Base-by-base conservation (phyloP, 768 basidiomycete species). In the Holtermannia corniformis region DNA sequence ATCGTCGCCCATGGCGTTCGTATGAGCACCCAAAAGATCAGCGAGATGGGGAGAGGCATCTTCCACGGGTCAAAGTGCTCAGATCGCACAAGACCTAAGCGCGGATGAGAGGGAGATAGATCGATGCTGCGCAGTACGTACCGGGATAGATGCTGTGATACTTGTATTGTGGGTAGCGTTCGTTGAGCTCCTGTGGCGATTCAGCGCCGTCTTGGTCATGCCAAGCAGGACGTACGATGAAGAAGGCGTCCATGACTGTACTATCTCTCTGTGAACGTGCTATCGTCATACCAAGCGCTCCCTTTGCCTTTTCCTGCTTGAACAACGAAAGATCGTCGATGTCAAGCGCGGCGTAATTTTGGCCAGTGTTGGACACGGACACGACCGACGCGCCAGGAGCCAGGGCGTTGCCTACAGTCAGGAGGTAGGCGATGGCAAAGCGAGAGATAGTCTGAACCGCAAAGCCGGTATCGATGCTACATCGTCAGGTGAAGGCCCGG, bases 381-480 rank as follows among this genome's bases (percentile, higher is more conserved):
- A 62, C 28, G n/a, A 62, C 55, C 4, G 40, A 51, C 3, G 54
- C 58, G 13, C 32, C 47, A 3, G 26, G 16, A 13, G 23, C 12
- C 5, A 56, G 28, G 16, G 24, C 20, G 13, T 23, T 22, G 12
- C 5, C 21, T 3, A 16, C 25, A 32, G 44, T 42, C 16, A 62
- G 44, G 23, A 51, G 40, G 49, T 54, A 52, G 26, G 55, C 22
- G 7, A 62, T 21, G 23, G 43, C 52, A 52, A 62, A 62, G n/a
- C 61, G 54, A 7, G 61, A 62, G n/a, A 54, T 5, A 2, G 42
- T 50, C 44, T 62, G 61, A 28, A 62, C 41, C 19, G 58, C 49
- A 43, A 62, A 62, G 20, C 41, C 56, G 11, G 16, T 40, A 10
- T 55, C 54, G 21, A 41, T 21, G 16, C 54, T 54, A 43, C 11